phyloP scores from a whole-genome alignment of 2,329 filamentous ascomycete species.

The Hypoxylon sp. region DNA sequence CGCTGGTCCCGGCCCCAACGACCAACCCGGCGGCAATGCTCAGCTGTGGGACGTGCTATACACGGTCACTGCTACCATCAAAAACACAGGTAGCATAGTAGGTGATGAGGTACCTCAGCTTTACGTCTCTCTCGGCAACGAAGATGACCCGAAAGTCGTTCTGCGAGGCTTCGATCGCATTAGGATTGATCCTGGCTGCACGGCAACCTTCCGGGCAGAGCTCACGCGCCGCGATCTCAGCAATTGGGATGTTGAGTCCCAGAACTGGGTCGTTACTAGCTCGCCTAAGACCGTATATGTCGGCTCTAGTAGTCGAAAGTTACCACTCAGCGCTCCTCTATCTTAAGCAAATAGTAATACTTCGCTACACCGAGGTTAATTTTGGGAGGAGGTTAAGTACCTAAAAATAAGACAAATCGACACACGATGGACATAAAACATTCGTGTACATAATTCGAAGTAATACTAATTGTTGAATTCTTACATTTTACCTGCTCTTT shows the following conservation, averaged over 20 bases:
- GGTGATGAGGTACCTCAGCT: slow-evolving; percentile 83
- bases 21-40: slow-evolving; percentile 74
- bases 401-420: background rate
- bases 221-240: slow-evolving; percentile 86
- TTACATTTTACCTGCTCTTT: slow-evolving; percentile 1
- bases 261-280: slow-evolving; percentile 83
- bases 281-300: slow-evolving; percentile 69
- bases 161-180: slow-evolving; percentile 88
- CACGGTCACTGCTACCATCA: slow-evolving; percentile 76
- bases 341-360: slow-evolving; percentile 26
- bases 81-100: slow-evolving; percentile 75
- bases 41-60: slow-evolving; percentile 78
- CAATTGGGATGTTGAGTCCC: slow-evolving; percentile 84
- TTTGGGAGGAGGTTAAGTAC: background rate
- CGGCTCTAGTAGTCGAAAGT: slow-evolving; percentile 68
- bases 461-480: slow-evolving; percentile 35
- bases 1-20: slow-evolving; percentile 58
- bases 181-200: slow-evolving; percentile 77
- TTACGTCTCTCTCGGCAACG: slow-evolving; percentile 85
- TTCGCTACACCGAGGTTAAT: background rate
- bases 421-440: slow-evolving; percentile 14
- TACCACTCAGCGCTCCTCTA: slow-evolving; percentile 60
- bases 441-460: slow-evolving; percentile 35
- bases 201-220: slow-evolving; percentile 74
- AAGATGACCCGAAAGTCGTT: slow-evolving; percentile 74